Conservation (phyloP, 192 early-diverging fungal species). For the Coemansia sp. region DNA sequence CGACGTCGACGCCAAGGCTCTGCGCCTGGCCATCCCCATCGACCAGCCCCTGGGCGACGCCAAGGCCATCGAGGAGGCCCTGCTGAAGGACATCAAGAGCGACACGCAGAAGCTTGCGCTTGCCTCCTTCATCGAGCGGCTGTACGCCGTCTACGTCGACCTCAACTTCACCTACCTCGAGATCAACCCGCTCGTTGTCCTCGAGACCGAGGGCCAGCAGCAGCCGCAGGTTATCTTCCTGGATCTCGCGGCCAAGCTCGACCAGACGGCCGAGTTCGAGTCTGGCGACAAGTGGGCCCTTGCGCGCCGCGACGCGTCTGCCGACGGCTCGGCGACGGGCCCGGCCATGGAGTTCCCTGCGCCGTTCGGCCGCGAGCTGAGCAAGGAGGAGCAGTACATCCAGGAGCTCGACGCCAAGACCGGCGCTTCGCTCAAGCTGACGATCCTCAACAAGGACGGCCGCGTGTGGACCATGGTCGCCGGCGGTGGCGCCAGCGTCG, state of each 20-base stretch:
- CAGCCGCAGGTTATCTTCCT: conserved; percentile 81
- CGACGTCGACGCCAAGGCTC: conserved; percentile 97
- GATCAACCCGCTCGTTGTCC: conserved; percentile 98
- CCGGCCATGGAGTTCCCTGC: conserved; percentile 96
- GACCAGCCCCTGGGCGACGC: conserved; percentile 69
- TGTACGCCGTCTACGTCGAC: conserved; percentile 94
- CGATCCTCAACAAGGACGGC: conserved; percentile 91
- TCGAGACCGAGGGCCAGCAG: conserved; percentile 58
- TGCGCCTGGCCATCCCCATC: conserved; percentile 80
- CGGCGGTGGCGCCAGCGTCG: conserved; percentile 97
- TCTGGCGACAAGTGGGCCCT: conserved; percentile 93
- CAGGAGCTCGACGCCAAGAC: conserved; percentile 97
- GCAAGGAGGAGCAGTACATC: conserved; percentile 97
- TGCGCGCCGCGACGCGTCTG: conserved; percentile 63
- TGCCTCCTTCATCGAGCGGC: conserved; percentile 86
- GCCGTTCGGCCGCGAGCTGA: conserved; percentile 95
- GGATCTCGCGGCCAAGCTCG: conserved; percentile 96
- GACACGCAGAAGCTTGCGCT: conserved; percentile 65
- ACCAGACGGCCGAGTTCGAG: conserved; percentile 98
- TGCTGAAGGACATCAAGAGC: conserved; percentile 69
- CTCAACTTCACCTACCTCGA: conserved; percentile 99
- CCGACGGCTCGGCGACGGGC: conserved; percentile 53
- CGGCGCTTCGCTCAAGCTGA: conserved; percentile 96
- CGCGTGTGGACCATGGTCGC: conserved; percentile 99
- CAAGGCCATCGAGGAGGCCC: conserved; percentile 60